These are phyloP conservation scores for Chlamydomonas incerta DNA, from an alignment of 139 green algal genomes.

Conservation along the genomic window DNA sequence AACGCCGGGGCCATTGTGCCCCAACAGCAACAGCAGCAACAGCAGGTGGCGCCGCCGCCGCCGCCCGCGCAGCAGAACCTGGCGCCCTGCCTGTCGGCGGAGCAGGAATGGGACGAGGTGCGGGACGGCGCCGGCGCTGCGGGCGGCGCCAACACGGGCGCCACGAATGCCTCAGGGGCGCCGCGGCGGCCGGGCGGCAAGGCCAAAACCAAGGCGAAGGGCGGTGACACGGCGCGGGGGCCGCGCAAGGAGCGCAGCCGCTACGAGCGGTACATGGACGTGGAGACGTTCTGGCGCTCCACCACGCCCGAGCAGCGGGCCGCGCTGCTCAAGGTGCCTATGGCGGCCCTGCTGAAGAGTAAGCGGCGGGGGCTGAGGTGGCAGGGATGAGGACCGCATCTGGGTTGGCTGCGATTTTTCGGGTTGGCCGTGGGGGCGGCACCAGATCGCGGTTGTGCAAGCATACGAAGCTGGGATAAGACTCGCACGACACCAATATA, in stretches of 20 bases:
- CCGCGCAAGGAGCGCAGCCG: slow-evolving; percentile 47
- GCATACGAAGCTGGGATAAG: no score
- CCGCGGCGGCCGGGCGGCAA: slow-evolving; percentile 2
- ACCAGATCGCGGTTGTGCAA: no score
- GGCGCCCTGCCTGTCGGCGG: slow-evolving; percentile 50
- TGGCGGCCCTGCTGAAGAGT: slow-evolving; percentile 58
- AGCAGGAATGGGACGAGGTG: slow-evolving; percentile 61
- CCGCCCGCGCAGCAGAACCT: slow-evolving; percentile 31
- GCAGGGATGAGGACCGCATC: no score
- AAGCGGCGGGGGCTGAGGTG: no score
- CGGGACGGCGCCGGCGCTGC: slow-evolving; percentile 5
- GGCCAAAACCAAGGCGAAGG: slow-evolving; percentile 45
- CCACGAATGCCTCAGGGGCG: neutral
- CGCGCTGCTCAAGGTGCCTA: slow-evolving; percentile 68
- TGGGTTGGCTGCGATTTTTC: no score
- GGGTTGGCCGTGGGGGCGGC: no score
- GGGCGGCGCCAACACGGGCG: neutral
- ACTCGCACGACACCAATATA: no score
- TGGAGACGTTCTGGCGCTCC: slow-evolving; percentile 67
- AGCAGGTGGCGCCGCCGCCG: neutral
- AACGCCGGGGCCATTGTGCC: neutral
- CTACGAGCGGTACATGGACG: slow-evolving; percentile 59
- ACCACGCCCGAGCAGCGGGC: slow-evolving; percentile 56
- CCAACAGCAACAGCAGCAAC: neutral
- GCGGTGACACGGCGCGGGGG: neutral